These are phyloP conservation scores for Prunus kanzakura DNA, from an alignment of 306 rosid species.

Conservation along the genomic window DNA sequence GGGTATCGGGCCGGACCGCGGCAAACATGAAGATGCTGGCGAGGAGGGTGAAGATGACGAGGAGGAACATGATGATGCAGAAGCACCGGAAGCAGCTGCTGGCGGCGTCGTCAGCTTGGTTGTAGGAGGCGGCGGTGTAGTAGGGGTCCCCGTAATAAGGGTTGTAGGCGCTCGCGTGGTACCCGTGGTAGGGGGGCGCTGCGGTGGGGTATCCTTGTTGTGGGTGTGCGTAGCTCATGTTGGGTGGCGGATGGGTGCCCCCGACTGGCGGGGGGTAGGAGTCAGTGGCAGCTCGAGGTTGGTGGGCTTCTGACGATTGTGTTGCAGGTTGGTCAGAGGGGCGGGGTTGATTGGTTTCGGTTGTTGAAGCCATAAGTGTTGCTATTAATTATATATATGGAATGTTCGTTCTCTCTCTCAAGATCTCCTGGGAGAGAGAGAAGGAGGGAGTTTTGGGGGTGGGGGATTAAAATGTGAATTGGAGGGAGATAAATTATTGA, in stretches of 20 bases:
- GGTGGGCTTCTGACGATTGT: neutral
- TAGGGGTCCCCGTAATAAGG: slow-evolving; percentile 1
- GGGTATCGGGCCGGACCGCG: slow-evolving; percentile 28
- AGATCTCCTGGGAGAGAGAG: neutral
- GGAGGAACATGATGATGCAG: neutral
- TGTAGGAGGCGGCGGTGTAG: neutral
- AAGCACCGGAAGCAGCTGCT: slow-evolving; percentile 31
- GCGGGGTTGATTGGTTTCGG: slow-evolving; percentile 6
- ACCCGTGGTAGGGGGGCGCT: neutral
- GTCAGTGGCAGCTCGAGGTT: neutral
- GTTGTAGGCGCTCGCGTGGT: neutral
- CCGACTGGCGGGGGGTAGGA: neutral
- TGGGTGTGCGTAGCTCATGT: slow-evolving; percentile 13
- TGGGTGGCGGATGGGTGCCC: slow-evolving; percentile 22
- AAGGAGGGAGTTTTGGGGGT: neutral
- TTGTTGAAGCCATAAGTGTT: slow-evolving; percentile 18
- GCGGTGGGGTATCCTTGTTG: slow-evolving; percentile 10
- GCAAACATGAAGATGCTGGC: slow-evolving; percentile 17
- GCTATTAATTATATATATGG: neutral
- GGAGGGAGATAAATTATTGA: slow-evolving; percentile 1
- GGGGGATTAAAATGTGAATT: slow-evolving; percentile 7
- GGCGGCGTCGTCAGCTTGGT: slow-evolving; percentile 2
- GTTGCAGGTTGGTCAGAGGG: neutral
- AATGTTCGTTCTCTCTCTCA: neutral
- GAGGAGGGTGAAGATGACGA: neutral